Evolutionary conservation across 2,329 filamentous ascomycete genomes (phyloP).

Genomic region (Cladosporium halotolerans): DNA sequence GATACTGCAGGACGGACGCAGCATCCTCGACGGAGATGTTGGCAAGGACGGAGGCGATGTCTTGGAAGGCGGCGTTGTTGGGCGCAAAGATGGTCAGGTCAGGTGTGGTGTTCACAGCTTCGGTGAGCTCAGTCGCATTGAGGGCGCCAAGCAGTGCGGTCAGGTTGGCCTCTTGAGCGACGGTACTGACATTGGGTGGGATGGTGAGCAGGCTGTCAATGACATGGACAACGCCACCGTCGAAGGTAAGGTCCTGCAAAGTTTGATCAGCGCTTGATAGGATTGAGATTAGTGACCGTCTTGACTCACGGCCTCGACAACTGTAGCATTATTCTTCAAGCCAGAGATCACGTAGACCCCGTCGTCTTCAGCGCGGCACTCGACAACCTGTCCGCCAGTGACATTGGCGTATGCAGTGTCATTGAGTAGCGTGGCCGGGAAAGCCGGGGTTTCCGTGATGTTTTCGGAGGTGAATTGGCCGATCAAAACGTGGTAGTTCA

Average conservation of each 20-base stretch:
- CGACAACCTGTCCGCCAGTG: slow-evolving; percentile 54
- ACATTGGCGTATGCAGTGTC: slow-evolving; percentile 51
- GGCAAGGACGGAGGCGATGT: slow-evolving; percentile 48
- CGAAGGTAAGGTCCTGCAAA: slow-evolving; percentile 37
- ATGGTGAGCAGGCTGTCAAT: slow-evolving; percentile 37
- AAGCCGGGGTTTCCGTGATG: slow-evolving; percentile 32
- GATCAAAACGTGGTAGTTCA: slow-evolving; percentile 55
- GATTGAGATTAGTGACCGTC: neutral
- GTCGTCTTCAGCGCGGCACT: slow-evolving; percentile 31
- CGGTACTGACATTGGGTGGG: slow-evolving; percentile 26
- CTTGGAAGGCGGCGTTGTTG: slow-evolving; percentile 53
- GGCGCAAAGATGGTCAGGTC: slow-evolving; percentile 62
- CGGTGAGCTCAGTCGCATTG: slow-evolving; percentile 15
- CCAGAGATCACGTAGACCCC: slow-evolving; percentile 48
- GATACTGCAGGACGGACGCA: slow-evolving; percentile 54
- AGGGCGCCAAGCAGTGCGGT: slow-evolving; percentile 16
- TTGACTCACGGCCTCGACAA: slow-evolving; percentile 43
- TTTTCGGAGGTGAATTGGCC: slow-evolving; percentile 42
- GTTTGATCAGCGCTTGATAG: neutral
- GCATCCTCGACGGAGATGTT: slow-evolving; percentile 46
- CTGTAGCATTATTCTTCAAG: slow-evolving; percentile 43
- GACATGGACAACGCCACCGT: slow-evolving; percentile 38
- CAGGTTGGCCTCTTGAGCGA: slow-evolving; percentile 22
- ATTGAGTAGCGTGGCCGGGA: slow-evolving; percentile 46
- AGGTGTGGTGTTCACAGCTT: slow-evolving; percentile 16